A percentile compares a stretch with the other conserved stretches of the same genome.
phyloP scores from a whole-genome alignment of 2,329 filamentous ascomycete species.

The Tolypocladium tundrense region DNA sequence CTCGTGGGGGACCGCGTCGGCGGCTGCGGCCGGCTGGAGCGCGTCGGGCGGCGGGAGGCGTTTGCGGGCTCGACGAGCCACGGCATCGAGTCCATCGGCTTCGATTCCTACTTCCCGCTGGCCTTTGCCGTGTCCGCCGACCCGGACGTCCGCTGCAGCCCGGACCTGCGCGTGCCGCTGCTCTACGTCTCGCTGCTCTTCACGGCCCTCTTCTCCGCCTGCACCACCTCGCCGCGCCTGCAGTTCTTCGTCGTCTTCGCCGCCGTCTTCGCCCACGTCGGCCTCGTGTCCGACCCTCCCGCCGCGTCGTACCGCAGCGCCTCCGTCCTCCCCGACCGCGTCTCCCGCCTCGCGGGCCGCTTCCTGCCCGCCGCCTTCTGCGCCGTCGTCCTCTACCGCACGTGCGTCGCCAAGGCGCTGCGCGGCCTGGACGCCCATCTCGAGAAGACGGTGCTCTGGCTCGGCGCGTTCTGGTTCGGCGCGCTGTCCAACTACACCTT shows the following conservation, averaged over 20 bases:
- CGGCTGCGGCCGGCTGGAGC: constrained; percentile 70
- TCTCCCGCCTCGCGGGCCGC: constrained; percentile 45
- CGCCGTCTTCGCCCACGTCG: constrained; percentile 84
- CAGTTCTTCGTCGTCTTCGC: constrained; percentile 81
- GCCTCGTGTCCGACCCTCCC: constrained; percentile 81
- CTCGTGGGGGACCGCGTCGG: constrained; percentile 61
- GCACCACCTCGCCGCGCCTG: constrained; percentile 65
- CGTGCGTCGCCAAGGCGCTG: constrained; percentile 63
- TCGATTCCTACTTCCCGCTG: constrained; percentile 83
- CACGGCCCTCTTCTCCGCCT: constrained; percentile 66
- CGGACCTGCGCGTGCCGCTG: constrained; percentile 76
- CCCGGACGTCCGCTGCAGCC: constrained; percentile 52
- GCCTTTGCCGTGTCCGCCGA: constrained; percentile 62
- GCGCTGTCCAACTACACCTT: constrained; percentile 93
- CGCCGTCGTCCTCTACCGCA: constrained; percentile 77
- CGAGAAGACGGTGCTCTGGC: constrained; percentile 83
- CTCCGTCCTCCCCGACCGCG: constrained; percentile 3
- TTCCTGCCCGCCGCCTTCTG: constrained; percentile 82
- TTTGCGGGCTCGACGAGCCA: constrained; percentile 57
- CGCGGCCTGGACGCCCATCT: constrained; percentile 67
- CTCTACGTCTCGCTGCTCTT: constrained; percentile 77
- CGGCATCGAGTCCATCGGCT: constrained; percentile 66
- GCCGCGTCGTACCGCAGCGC: constrained; percentile 66
- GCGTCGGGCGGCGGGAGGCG: constrained; percentile 56
- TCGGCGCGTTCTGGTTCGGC: constrained; percentile 88